phyloP scores from a whole-genome alignment of 140 eudicot genomes.

The Flaveria floridana region DNA sequence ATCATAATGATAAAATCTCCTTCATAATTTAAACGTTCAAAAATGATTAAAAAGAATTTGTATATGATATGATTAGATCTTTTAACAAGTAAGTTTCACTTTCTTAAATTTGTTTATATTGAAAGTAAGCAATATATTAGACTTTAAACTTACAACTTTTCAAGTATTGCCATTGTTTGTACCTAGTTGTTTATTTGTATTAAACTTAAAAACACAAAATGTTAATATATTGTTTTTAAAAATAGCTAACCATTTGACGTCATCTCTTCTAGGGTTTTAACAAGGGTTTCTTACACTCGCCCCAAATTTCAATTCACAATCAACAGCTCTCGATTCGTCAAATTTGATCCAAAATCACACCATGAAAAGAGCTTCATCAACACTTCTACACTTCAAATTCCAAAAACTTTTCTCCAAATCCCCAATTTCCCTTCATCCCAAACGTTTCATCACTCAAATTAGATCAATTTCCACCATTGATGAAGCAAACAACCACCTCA shows the following conservation, averaged over 20 bases:
- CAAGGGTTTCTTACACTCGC: slow-evolving; percentile 25
- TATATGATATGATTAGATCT: too few relatives aligned
- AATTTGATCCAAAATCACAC: slow-evolving; percentile 22
- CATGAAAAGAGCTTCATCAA: slow-evolving; percentile 81
- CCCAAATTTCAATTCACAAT: not conserved
- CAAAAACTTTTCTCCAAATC: slow-evolving; percentile 31
- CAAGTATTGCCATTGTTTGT: too few relatives aligned
- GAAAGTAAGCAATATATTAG: too few relatives aligned
- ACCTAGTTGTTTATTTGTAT: too few relatives aligned
- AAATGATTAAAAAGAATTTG: too few relatives aligned
- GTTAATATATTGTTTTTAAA: too few relatives aligned
- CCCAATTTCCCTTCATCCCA: slow-evolving; percentile 39
- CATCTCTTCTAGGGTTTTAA: slow-evolving; percentile 38
- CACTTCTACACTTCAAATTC: slow-evolving; percentile 36
- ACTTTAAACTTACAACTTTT: too few relatives aligned
- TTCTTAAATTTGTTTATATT: too few relatives aligned
- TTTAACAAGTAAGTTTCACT: too few relatives aligned
- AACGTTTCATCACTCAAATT: slow-evolving; percentile 27
- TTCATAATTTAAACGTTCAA: too few relatives aligned
- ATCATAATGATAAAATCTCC: too few relatives aligned
- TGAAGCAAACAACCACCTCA: slow-evolving; percentile 37
- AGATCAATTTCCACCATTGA: slow-evolving; percentile 30
- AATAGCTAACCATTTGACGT: slow-evolving; percentile 13
- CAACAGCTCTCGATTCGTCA: not conserved
- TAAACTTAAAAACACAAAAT: too few relatives aligned